These are phyloP conservation scores for Ophiostoma quercus DNA, from an alignment of 2,329 filamentous ascomycete species.

Conservation along the genomic window DNA sequence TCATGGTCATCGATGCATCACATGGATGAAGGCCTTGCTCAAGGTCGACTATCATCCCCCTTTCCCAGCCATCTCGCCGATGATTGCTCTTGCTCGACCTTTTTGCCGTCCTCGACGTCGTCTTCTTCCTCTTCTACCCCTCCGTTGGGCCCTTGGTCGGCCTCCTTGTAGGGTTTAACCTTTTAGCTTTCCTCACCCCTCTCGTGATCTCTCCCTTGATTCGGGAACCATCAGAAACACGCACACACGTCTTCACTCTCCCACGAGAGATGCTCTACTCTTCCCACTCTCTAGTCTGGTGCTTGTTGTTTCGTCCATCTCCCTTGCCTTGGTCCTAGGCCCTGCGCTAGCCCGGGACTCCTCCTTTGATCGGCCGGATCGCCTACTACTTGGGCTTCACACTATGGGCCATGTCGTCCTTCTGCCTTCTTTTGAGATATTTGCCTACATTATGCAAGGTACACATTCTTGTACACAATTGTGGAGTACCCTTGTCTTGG, in stretches of 20 bases:
- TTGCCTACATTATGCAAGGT: slow-evolving; percentile 11
- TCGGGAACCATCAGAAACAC: neutral
- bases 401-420: slow-evolving; percentile 1
- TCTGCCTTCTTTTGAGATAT: slow-evolving; percentile 11
- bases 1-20: neutral
- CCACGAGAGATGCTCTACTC: neutral
- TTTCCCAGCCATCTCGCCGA: neutral
- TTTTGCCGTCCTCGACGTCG: neutral
- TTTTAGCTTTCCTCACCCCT: neutral
- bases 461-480: slow-evolving; percentile 21
- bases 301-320: slow-evolving; percentile 7
- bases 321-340: slow-evolving; percentile 12
- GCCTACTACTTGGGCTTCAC: slow-evolving; percentile 4
- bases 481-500: slow-evolving; percentile 24
- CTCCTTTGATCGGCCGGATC: slow-evolving; percentile 14
- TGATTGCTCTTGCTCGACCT: neutral
- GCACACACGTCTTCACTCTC: neutral
- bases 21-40: neutral
- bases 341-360: slow-evolving; percentile 10
- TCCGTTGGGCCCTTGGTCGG: neutral
- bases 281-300: neutral
- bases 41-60: neutral
- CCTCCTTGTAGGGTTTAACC: slow-evolving; percentile 9
- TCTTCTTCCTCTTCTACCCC: neutral
- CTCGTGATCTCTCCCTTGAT: slow-evolving; percentile 5